Base-by-base conservation (phyloP, 331 rosid genomes). In the Acacia pycnantha region DNA sequence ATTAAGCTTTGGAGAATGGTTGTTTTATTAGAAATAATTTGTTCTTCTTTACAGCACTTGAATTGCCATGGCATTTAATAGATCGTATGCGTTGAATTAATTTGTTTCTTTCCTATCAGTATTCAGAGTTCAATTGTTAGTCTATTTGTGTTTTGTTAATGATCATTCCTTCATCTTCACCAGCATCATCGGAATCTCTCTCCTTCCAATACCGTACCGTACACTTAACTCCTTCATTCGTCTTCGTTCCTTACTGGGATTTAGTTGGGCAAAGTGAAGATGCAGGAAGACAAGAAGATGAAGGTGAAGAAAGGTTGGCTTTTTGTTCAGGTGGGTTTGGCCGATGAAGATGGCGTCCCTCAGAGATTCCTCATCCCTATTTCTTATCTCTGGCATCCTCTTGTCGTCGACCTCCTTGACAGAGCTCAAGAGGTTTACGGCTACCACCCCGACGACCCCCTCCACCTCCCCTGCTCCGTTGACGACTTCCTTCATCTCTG, bases 271-370 rank as follows among this genome's bases (percentile, higher is more conserved):
- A 15, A 15, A 64, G 70, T 14, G 18, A 65, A 5, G 22, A 87
- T 87, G 91, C 84, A 69, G 5, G 76, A 87, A 37, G 47, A 75
- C 11, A 92, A 84, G 93, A 92, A 88, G 85, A 88, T 86, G 97
- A 90, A 90, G 86, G 88, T 87, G 77, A 92, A 92, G 84, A 92
- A 92, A 73, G 97, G 94, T 8, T 90, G 94, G 86, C 86, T 92
- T 2, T 87, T 83, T 0, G 91, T 88, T 56, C 81, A 88, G 83
- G 91, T 90, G 12, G 92, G 91, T 2, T 72, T 83, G 48, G 92
- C 85, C 8, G 91, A 90, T 16, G 88, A 91, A 31, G 92, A 84
- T 4, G 83, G 21, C 40, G 14, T 3, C 0, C 40, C 74, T 46
- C 41, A 87, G 44, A 85, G 94, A 37, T 92, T 90, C 40, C 41